Conservation (phyloP, 2,329 filamentous ascomycete species). For the Macroventuria anomochaeta region DNA sequence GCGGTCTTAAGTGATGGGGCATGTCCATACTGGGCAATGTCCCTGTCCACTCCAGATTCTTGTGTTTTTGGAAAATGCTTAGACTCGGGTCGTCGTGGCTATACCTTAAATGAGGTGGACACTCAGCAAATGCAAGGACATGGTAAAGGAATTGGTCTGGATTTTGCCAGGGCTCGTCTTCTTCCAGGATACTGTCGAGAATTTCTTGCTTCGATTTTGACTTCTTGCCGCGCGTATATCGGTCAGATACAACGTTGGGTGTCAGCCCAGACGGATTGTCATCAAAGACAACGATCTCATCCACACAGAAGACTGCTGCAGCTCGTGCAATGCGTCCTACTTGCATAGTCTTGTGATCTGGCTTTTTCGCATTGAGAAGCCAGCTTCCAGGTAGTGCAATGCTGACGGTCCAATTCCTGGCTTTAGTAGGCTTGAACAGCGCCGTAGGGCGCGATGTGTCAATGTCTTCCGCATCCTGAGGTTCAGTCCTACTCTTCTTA, state of each 20-base stretch:
- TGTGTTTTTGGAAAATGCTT: constrained; percentile 76
- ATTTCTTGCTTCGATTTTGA: constrained; percentile 50
- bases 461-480: constrained; percentile 25
- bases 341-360: constrained; percentile 76
- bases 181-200: constrained; percentile 43
- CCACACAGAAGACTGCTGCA: constrained; percentile 80
- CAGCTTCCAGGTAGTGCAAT: constrained; percentile 81
- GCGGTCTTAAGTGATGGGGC: constrained; percentile 78
- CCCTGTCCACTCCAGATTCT: constrained; percentile 76
- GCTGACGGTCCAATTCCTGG: constrained; percentile 75
- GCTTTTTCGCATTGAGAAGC: constrained; percentile 66
- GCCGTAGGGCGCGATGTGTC: constrained; percentile 73
- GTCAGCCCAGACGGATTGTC: constrained; percentile 61
- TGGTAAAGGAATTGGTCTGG: constrained; percentile 82
- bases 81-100: constrained; percentile 57
- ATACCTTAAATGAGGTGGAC: constrained; percentile 73
- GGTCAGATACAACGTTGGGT: constrained; percentile 28
- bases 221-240: constrained; percentile 31
- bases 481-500: constrained; percentile 27
- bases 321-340: constrained; percentile 81
- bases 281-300: constrained; percentile 83
- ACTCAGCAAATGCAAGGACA: constrained; percentile 81
- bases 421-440: constrained; percentile 68
- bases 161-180: constrained; percentile 66
- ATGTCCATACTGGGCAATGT: constrained; percentile 80